Base-by-base conservation (phyloP, 495 filamentous ascomycete species). In the Aspergillus diversus region DNA sequence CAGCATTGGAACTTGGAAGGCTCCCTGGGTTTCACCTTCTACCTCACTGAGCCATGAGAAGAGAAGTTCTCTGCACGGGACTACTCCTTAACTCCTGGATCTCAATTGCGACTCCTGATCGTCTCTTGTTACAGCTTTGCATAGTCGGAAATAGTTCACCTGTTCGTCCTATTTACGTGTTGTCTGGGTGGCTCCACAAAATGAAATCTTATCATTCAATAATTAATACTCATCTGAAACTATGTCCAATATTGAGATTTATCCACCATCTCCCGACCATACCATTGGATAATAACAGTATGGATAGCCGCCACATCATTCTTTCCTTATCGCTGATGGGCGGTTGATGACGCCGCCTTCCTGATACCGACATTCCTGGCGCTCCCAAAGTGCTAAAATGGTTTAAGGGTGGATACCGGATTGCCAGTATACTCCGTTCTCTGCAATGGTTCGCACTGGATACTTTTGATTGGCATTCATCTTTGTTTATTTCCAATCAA, bases 251-350 rank as follows among this genome's bases (percentile, higher is more conserved):
- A 54, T 54, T 54, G 51, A 34, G 51, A 4, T 9, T 13, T 16
- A 13, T 32, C 13, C 21, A 9, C 16, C 47, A 21, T n/a, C 27
- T 8, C 47, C 7, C 0, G 16, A 9, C 27, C n/a, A 27, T 34
- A 55, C 37, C 33, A 46, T 49, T 53, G 51, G 51, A 16, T 31
- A 21, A 0, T n/a, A 7, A 11, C 12, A 2, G 39, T 33, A 32
- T 15, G 46, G 17, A 4, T 39, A 39, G 17, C 42, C 34, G 49
- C 60, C 60, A 62, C 42, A 56, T 49, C 51, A 56, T 56, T 62
- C 52, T n/a, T 62, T 39, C 11, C 34, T 39, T 50, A 55, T 62
- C 53, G 52, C 52, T 49, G 50, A 39, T 62, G 12, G 16, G 32
- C 37, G 52, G 54, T 16, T 16, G 31, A 12, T 31, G 42, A 46